A percentile compares a stretch with the other conserved stretches of the same genome.
These are phyloP conservation scores for Podospora fimiseda DNA, from an alignment of 495 filamentous ascomycete species.

Conservation along the genomic window DNA sequence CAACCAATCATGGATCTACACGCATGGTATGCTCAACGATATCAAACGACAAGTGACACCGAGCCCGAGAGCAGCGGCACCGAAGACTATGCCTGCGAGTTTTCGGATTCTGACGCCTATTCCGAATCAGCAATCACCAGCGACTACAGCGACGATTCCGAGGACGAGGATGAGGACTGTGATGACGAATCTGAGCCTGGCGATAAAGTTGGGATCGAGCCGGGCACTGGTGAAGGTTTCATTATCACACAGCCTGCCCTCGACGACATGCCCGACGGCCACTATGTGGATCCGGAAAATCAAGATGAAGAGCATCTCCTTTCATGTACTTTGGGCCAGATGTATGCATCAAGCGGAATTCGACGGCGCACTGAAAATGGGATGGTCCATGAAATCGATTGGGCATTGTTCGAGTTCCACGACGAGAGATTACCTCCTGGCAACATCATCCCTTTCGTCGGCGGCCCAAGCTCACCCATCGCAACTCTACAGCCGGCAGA, in stretches of 20 bases:
- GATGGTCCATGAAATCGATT: constrained; percentile 87
- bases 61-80: constrained; percentile 31
- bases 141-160: constrained; percentile 28
- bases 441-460: constrained; percentile 46
- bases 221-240: constrained; percentile 62
- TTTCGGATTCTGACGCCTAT: constrained; percentile 48
- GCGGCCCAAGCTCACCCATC: not conserved
- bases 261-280: constrained; percentile 75
- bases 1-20: constrained; percentile 18
- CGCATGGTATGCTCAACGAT: constrained; percentile 29
- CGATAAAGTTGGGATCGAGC: constrained; percentile 75
- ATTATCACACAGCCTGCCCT: constrained; percentile 82
- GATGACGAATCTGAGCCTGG: constrained; percentile 55
- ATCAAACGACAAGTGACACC: constrained; percentile 25
- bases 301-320: constrained; percentile 59
- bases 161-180: constrained; percentile 34
- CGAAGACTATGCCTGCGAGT: constrained; percentile 40
- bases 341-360: constrained; percentile 86
- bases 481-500: not conserved
- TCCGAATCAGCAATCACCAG: constrained; percentile 43
- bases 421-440: constrained; percentile 61
- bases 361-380: constrained; percentile 56
- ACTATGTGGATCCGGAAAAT: constrained; percentile 54
- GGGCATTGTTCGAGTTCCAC: constrained; percentile 82
- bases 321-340: constrained; percentile 68